Base-by-base conservation (phyloP, 164 flowering plant species). In the Nelumbo lutea region DNA sequence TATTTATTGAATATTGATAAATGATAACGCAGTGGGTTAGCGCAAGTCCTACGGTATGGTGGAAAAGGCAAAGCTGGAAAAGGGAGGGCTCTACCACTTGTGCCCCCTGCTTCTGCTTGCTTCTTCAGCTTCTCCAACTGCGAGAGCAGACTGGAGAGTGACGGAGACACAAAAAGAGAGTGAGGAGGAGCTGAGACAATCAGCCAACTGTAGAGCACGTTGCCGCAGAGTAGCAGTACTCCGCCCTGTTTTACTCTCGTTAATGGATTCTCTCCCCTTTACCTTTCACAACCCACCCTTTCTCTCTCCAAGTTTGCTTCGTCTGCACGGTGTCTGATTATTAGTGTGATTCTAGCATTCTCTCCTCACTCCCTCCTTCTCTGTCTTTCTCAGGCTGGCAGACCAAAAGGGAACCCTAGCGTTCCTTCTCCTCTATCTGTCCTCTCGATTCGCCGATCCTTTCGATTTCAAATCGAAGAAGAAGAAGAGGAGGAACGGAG, bases 341-440 rank as follows among this genome's bases (percentile, higher is more conserved):
- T 58, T 55, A 75, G 56, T 62, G 50, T 14, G 66, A 62, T 67
- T 70, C 74, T 46, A 51, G 11, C 55, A 51, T 11, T 13, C 57
- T 53, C 57, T 51, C 55, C 13, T 13, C 7, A 13, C 61, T 52
- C 11, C 14, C 48, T 0, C 44, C 13, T 38, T 51, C 53, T 45
- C 52, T 59, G 50, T 62, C 63, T 47, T 14, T 47, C 61, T 6
- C 69, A 73, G 52, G 56, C 84, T 85, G 85, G 85, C 83, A 74
- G 82, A 77, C 78, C 53, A 68, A 40, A 75, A 76, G 55, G 81
- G 80, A 76, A 81, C 80, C 75, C 83, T 79, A 74, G 75, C 75
- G 61, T 70, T 73, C 71, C 77, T 70, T 45, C 46, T 72, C 27
- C 69, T 77, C 15, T 64, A 75, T n/a, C 56, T 65, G 1, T 48